A percentile compares a stretch with the other conserved stretches of the same genome.
Conservation (phyloP, 2,329 filamentous ascomycete genomes). For the Trichoderma sp. region DNA sequence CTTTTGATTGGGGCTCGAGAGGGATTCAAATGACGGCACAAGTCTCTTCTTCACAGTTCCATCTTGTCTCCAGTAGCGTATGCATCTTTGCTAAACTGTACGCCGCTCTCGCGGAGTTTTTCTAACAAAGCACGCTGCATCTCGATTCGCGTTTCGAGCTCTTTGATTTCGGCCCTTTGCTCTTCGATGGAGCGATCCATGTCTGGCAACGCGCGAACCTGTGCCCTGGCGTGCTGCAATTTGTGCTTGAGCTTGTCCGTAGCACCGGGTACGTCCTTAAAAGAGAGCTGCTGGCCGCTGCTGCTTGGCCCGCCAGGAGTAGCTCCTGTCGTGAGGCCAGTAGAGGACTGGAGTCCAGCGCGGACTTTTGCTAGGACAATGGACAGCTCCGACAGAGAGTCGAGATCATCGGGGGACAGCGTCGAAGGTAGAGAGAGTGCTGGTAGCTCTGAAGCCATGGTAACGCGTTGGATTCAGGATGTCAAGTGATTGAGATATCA, state of each 20-base stretch:
- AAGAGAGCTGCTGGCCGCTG: constrained; percentile 44
- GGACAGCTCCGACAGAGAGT: constrained; percentile 80
- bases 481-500: background rate
- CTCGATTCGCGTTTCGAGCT: constrained; percentile 64
- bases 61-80: constrained; percentile 39
- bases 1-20: background rate
- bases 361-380: constrained; percentile 75
- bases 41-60: constrained; percentile 37
- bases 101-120: constrained; percentile 51
- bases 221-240: constrained; percentile 73
- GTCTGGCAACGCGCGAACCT: constrained; percentile 68
- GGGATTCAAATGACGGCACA: background rate
- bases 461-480: background rate
- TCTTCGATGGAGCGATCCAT: constrained; percentile 66
- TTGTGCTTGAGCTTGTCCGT: constrained; percentile 80
- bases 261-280: constrained; percentile 77
- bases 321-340: constrained; percentile 42
- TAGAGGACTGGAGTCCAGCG: constrained; percentile 44
- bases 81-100: constrained; percentile 37
- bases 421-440: constrained; percentile 59
- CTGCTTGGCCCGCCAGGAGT: constrained; percentile 38
- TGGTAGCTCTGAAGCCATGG: constrained; percentile 40
- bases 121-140: constrained; percentile 62
- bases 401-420: constrained; percentile 79
- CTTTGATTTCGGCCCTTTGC: constrained; percentile 69